phyloP scores from a whole-genome alignment of 2,329 filamentous ascomycete genomes.

The Ilyonectria destructans region DNA sequence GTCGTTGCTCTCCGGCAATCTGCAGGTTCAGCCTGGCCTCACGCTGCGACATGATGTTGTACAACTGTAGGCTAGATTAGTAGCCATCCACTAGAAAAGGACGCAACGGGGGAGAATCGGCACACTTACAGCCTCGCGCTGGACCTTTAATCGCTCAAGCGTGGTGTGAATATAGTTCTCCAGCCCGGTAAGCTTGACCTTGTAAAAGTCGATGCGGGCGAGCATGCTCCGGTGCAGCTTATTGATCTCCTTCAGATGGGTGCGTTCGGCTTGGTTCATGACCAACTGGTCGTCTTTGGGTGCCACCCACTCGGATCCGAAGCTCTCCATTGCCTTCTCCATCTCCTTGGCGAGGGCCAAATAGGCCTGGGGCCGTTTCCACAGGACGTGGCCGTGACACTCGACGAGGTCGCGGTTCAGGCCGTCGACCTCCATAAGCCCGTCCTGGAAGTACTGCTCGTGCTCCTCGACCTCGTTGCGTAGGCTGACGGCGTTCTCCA shows the following conservation, averaged over 20 bases:
- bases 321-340: conserved; percentile 64
- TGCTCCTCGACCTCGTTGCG: conserved; percentile 72
- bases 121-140: conserved; percentile 71
- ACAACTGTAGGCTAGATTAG: conserved; percentile 63
- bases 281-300: neutral
- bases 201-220: conserved; percentile 72
- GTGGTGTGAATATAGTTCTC: conserved; percentile 77
- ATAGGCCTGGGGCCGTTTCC: conserved; percentile 76
- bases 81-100: neutral
- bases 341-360: conserved; percentile 68
- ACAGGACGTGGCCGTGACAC: conserved; percentile 74
- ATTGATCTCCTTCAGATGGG: conserved; percentile 55
- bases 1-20: conserved; percentile 73
- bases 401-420: conserved; percentile 76
- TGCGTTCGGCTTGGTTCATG: conserved; percentile 47
- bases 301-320: conserved; percentile 51
- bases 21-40: conserved; percentile 76
- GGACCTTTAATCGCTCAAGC: conserved; percentile 73
- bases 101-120: neutral
- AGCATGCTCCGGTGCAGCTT: conserved; percentile 69
- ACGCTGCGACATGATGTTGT: conserved; percentile 78
- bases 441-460: conserved; percentile 69
- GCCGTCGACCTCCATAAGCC: conserved; percentile 71
- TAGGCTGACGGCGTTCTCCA: conserved; percentile 75
- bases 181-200: conserved; percentile 73